Conservation (phyloP, 2,329 filamentous ascomycete genomes). For the Cladosporium sp. region DNA sequence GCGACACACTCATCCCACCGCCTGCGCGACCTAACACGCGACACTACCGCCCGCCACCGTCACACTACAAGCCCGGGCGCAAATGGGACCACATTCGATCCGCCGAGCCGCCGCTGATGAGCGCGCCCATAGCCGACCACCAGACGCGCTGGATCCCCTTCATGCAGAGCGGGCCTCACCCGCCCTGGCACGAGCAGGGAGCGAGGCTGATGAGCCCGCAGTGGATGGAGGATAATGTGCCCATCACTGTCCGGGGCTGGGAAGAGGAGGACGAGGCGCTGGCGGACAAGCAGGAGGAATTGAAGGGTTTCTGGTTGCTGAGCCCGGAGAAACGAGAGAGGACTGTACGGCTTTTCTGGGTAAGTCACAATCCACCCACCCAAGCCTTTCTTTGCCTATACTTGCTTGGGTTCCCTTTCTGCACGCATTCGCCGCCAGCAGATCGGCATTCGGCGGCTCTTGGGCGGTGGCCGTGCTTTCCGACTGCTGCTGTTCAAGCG, state of each 20-base stretch:
- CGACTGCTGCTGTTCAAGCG: background rate
- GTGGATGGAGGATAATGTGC: slow-evolving; percentile 48
- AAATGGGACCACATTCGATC: slow-evolving; percentile 33
- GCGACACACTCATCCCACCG: slow-evolving; percentile 21
- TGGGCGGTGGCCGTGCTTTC: slow-evolving; percentile 1
- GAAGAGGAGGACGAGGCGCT: slow-evolving; percentile 48
- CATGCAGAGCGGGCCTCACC: slow-evolving; percentile 34
- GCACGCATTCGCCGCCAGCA: slow-evolving; percentile 1
- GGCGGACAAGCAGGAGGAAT: slow-evolving; percentile 36
- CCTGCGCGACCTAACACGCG: slow-evolving; percentile 24
- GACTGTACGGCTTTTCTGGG: slow-evolving; percentile 32
- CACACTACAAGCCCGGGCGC: slow-evolving; percentile 29
- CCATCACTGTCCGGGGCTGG: slow-evolving; percentile 48
- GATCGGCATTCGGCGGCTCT: background rate
- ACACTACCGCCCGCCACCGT: slow-evolving; percentile 26
- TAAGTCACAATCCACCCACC: slow-evolving; percentile 16
- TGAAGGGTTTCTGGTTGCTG: slow-evolving; percentile 47
- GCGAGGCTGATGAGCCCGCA: slow-evolving; percentile 37
- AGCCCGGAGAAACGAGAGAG: slow-evolving; percentile 34
- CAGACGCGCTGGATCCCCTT: slow-evolving; percentile 34
- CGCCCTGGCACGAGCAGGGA: slow-evolving; percentile 26
- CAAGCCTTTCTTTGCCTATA: slow-evolving; percentile 6
- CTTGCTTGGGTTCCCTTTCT: background rate
- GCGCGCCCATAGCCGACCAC: slow-evolving; percentile 29
- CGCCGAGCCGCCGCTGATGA: slow-evolving; percentile 32